A percentile compares a stretch with the other conserved stretches of the same genome.
phyloP scores from a whole-genome alignment of 2,329 filamentous ascomycete species.

The Fusarium sp. region DNA sequence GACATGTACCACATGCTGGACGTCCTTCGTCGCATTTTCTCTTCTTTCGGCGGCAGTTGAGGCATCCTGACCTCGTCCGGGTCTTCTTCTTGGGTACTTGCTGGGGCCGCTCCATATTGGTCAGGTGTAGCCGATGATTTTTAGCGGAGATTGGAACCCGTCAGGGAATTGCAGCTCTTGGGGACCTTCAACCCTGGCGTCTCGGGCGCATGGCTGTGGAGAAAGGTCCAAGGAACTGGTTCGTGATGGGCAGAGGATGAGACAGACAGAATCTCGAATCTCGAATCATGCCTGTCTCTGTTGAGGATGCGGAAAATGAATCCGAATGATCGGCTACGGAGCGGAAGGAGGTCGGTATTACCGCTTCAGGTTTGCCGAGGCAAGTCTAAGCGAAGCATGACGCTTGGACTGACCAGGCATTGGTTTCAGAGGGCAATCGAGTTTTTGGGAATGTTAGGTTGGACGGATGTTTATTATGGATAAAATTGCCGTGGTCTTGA shows the following conservation, averaged over 20 bases:
- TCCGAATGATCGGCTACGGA: background rate
- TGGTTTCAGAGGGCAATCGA: background rate
- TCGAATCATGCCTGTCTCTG: background rate
- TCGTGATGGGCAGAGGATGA: background rate
- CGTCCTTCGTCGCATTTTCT: slow-evolving; percentile 54
- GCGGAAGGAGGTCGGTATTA: background rate
- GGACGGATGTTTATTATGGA: background rate
- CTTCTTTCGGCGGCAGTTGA: slow-evolving; percentile 55
- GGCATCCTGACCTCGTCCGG: slow-evolving; percentile 52
- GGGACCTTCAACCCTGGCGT: background rate
- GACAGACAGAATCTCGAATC: background rate
- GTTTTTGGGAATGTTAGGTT: background rate
- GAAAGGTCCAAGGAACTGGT: background rate
- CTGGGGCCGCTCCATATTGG: slow-evolving; percentile 33
- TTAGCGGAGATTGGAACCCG: background rate
- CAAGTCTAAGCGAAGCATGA: slow-evolving; percentile 1
- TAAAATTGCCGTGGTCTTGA: background rate
- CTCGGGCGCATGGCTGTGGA: background rate
- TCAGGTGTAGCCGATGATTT: slow-evolving; percentile 49
- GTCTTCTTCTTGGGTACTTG: slow-evolving; percentile 44
- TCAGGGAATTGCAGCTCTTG: background rate
- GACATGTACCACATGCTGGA: slow-evolving; percentile 52
- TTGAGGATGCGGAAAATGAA: background rate
- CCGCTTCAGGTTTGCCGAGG: background rate
- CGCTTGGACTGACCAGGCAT: background rate